phyloP scores from a whole-genome alignment of 2,329 filamentous ascomycete genomes.

The Pyrenophora seminiperda region DNA sequence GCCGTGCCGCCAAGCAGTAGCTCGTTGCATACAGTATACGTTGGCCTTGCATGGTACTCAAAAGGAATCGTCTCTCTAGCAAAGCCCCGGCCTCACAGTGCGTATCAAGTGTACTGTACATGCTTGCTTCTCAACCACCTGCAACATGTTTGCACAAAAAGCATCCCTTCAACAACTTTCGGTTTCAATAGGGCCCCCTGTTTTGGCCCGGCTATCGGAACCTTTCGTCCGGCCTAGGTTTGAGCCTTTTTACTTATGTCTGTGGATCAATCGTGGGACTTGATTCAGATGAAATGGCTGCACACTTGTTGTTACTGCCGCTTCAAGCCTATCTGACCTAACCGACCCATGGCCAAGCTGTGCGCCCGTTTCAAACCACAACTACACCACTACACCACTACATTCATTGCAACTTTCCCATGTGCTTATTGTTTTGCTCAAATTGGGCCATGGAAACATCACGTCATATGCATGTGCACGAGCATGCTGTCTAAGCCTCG shows the following conservation, averaged over 20 bases:
- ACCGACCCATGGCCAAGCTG: too few relatives aligned
- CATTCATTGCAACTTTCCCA: background rate
- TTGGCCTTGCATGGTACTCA: background rate
- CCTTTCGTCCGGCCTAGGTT: background rate
- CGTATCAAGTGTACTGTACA: background rate
- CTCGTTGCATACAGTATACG: too few relatives aligned
- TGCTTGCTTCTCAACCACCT: constrained; percentile 9
- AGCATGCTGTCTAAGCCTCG: constrained; percentile 4
- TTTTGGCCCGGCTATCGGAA: background rate
- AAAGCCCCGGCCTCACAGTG: background rate
- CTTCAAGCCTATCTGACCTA: too few relatives aligned
- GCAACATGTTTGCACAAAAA: constrained; percentile 7
- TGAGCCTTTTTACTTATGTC: background rate
- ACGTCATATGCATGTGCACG: constrained; percentile 26
- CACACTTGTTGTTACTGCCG: too few relatives aligned
- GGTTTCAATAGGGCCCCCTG: too few relatives aligned
- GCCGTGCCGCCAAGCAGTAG: too few relatives aligned
- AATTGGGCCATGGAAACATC: constrained; percentile 8
- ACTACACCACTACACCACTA: too few relatives aligned
- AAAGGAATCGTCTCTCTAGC: background rate
- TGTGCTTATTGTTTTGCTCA: background rate
- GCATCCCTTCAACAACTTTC: constrained; percentile 7
- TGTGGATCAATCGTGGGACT: background rate
- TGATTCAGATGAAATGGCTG: too few relatives aligned
- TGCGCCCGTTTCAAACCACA: too few relatives aligned